phyloP scores from a whole-genome alignment of 768 basidiomycete species.

The Leccinum uliginosum region DNA sequence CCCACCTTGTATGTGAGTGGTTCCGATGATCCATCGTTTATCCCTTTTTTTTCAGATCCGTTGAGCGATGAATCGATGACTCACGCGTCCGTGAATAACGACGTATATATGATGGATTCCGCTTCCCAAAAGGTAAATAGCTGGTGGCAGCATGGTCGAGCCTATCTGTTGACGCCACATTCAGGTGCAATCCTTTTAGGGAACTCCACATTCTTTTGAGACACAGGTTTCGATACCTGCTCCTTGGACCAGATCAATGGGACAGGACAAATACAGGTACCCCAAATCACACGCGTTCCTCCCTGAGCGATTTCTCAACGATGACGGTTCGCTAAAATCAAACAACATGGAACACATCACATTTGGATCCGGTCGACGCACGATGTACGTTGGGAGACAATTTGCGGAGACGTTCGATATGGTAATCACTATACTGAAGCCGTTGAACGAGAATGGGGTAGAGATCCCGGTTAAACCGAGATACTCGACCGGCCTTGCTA shows the following conservation, averaged over 20 bases:
- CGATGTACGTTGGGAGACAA: slow-evolving; percentile 14
- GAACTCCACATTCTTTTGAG: slow-evolving; percentile 24
- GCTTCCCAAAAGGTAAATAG: slow-evolving; percentile 34
- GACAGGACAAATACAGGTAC: not conserved
- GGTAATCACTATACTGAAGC: not conserved
- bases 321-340: not conserved
- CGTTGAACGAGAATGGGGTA: not conserved
- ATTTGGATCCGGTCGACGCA: slow-evolving; percentile 22
- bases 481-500: not conserved
- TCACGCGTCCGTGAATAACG: slow-evolving; percentile 4
- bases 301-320: not conserved
- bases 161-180: not conserved
- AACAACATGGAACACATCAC: slow-evolving; percentile 3
- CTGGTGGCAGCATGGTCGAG: not conserved
- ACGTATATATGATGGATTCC: slow-evolving; percentile 26
- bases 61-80: slow-evolving; percentile 15
- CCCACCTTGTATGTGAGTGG: slow-evolving; percentile 3
- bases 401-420: slow-evolving; percentile 7
- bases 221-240: too few relatives aligned
- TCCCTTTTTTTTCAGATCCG: not conserved
- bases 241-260: not conserved
- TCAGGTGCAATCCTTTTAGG: slow-evolving; percentile 19
- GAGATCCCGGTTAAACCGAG: slow-evolving; percentile 4
- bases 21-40: not conserved
- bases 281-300: not conserved